Evolutionary conservation across 169 alveolate genomes (phyloP), one percentile per base, ranked within the genome.

Genomic region (Cryptosporidium baileyi): DNA sequence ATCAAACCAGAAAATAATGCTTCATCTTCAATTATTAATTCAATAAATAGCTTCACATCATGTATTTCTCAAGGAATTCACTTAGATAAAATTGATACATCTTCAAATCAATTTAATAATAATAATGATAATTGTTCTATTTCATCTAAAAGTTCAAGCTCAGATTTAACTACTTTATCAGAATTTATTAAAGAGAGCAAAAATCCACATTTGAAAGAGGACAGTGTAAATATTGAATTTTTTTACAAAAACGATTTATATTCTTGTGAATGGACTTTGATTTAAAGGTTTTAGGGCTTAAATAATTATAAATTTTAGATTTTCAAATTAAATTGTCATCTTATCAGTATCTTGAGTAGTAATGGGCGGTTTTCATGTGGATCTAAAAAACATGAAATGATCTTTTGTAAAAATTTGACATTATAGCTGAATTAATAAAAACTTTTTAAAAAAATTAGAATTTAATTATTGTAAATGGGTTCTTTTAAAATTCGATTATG

Each of bases 301-400:
- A 9, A 11, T 15, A 41, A 9, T 41, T 41, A 15, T 41, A 9
- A 11, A 41, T 41, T 41, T 41, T 11, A 41, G 49, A 41, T 9
- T 9, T 9, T 8, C 17, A 13, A 41, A 41, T 41, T 41, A 9
- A 13, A 41, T 47, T 47, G 59, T 47, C 59, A 4, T 0, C 3
- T 6, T 19, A 26, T 47, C 30, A 41, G 30, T 26, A 47, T 4
- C 6, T 3, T 0, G 3, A 2, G 59, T n/a, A 6, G 5, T 1
- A 0, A n/a, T 24, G 45, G 81, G 81, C 81, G 81, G 54, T 62
- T 45, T 65, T 7, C n/a, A 65, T 65, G 81, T 65, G 81, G 81
- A 65, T 65, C 81, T 65, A 65, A 44, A 26, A 65, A 65, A 47
- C 30, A n/a, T n/a, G n/a, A n/a, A n/a, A n/a, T n/a, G n/a, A n/a